Base-by-base conservation (phyloP, 371 early-diverging fungal species). In the Dichotomocladium elegans region DNA sequence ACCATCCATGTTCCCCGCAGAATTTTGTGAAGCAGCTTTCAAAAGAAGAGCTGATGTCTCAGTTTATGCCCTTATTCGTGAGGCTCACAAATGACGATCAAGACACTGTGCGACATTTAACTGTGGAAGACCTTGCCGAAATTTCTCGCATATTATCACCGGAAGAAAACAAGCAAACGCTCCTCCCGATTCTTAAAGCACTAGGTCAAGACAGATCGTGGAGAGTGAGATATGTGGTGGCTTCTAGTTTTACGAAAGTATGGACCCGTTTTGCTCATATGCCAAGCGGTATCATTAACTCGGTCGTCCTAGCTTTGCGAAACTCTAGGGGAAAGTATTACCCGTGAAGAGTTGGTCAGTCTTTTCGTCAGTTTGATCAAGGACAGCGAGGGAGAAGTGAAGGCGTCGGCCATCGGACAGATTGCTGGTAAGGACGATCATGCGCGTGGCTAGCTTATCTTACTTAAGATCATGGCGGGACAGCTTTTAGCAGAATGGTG, bases 311-410 rank as follows among this genome's bases (percentile, higher is more conserved):
- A 72, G 64, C 40, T 74, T 7, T 74, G 68, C 41, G 62, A 68
- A 29, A 63, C 68, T 1, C 53, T 68, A n/a, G 63, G 66, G 8
- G 68, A 70, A 21, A 44, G 58, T 1, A 68, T 74, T 28, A 64
- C 68, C 9, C 58, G 62, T 0, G 76, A 72, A 44, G 76, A 72
- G 8, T 35, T 70, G 47, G 68, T 72, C 0, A 31, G 47, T 29
- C 34, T 72, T 25, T 75, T 72, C 53, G 86, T 93, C 11, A 73
- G 79, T 47, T 74, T 96, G 24, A 74, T 99, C 64, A 94, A 92
- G 64, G 99, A 99, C 70, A 90, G 81, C 58, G 99, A 99, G 74
- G 96, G 96, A 1, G 99, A 99, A 75, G 99, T 99, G 44, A 90
- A 97, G 41, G 90, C 90, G 1, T 86, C 95, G 3, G 87, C 95